Evolutionary conservation across 2,329 filamentous ascomycete genomes (phyloP), one percentile per base, ranked within the genome.

Genomic region (Ophiostoma montium): DNA sequence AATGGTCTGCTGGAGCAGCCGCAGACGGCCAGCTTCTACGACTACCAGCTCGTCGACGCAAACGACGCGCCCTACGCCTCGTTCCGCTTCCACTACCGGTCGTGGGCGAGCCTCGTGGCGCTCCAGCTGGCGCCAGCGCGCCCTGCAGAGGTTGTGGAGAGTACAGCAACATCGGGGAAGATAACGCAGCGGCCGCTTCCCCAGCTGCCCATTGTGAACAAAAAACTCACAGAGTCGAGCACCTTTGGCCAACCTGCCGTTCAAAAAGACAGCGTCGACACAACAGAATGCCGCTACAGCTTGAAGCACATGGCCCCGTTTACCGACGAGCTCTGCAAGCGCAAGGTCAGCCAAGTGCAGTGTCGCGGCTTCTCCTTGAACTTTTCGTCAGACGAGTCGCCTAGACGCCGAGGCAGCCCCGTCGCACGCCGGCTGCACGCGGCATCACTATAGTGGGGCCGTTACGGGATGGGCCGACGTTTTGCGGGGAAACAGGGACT

Each of bases 81-180:
- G 0, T 79, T 78, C 52, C 66, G 66, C 23, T 75, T 78, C 52
- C 71, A 79, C 52, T 79, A 79, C 54, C 68, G 75, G 30, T 74
- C 70, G 7, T 71, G 67, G 68, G 62, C 66, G 10, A 69, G 67
- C 48, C 66, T 80, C 11, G 57, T 63, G 8, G 60, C 66, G 31
- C 63, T 77, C 10, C 72, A 71, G 48, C 60, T 79, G 5, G 66
- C 74, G 23, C 65, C 70, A 0, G 54, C 23, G 4, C 23, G 48
- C 3, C 53, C n/a, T n/a, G n/a, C n/a, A n/a, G n/a, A n/a, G n/a
- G n/a, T n/a, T n/a, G n/a, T n/a, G n/a, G n/a, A n/a, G n/a, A n/a
- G n/a, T n/a, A n/a, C n/a, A n/a, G n/a, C n/a, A n/a, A n/a, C n/a
- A n/a, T n/a, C n/a, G n/a, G n/a, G n/a, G n/a, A n/a, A n/a, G n/a